Conservation (phyloP, 768 basidiomycete genomes). For the Tylopilus intermedius region DNA sequence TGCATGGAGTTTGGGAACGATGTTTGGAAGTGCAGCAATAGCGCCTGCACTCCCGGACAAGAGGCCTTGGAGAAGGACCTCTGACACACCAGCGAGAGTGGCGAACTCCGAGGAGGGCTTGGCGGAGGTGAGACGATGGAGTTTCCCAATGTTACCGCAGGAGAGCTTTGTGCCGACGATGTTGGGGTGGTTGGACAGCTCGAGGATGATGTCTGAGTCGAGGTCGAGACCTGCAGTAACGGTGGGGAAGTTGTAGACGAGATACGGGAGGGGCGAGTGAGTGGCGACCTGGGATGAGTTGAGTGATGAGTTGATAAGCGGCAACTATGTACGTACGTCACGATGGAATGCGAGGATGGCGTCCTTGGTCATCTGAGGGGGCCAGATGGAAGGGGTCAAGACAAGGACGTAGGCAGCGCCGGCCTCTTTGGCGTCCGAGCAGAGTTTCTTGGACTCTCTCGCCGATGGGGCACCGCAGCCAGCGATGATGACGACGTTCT, state of each 20-base stretch:
- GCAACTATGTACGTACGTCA: slow-evolving; percentile 36
- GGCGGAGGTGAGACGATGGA: slow-evolving; percentile 64
- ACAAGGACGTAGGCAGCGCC: slow-evolving; percentile 81
- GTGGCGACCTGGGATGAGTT: slow-evolving; percentile 51
- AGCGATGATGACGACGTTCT: slow-evolving; percentile 65
- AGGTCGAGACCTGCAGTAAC: slow-evolving; percentile 82
- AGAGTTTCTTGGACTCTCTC: slow-evolving; percentile 66
- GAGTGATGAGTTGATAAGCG: background rate
- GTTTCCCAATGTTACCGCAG: slow-evolving; percentile 52
- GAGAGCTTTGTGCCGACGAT: slow-evolving; percentile 84
- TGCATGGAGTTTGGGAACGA: slow-evolving; percentile 55
- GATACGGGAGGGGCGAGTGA: slow-evolving; percentile 60
- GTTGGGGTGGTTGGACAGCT: slow-evolving; percentile 67
- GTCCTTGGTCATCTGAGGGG: slow-evolving; percentile 55
- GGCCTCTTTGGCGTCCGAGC: slow-evolving; percentile 68
- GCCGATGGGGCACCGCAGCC: slow-evolving; percentile 83
- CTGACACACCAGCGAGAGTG: slow-evolving; percentile 72
- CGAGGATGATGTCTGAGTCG: slow-evolving; percentile 69
- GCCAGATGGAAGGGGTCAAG: slow-evolving; percentile 69
- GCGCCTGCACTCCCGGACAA: slow-evolving; percentile 34
- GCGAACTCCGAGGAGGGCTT: slow-evolving; percentile 53
- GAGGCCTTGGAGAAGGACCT: slow-evolving; percentile 57
- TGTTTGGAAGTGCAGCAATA: slow-evolving; percentile 61
- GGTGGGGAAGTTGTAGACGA: slow-evolving; percentile 83
- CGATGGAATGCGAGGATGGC: slow-evolving; percentile 64